A percentile compares a stretch with the other conserved stretches of the same genome.
Conservation (phyloP, 768 basidiomycete species). For the Rhodotorula sphaerocarpa region DNA sequence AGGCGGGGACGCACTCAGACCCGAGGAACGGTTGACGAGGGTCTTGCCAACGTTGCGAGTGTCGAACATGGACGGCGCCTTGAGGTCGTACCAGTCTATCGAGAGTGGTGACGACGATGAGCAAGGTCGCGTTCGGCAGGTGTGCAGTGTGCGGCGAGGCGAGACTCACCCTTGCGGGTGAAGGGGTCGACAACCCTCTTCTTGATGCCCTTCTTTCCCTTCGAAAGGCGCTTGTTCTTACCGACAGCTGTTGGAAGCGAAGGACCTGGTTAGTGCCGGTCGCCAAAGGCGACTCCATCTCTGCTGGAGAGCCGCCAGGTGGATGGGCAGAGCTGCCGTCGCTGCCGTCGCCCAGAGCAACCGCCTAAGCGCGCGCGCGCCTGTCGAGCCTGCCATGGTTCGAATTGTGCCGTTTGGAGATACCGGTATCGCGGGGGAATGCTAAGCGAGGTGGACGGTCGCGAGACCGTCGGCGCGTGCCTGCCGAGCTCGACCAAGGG, state of each 20-base stretch:
- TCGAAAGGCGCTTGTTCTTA: constrained; percentile 95
- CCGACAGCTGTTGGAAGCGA: constrained; percentile 42
- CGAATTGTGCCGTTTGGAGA: no score
- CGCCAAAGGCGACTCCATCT: neutral
- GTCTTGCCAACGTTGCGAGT: constrained; percentile 96
- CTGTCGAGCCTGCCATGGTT: no score
- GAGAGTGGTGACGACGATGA: neutral
- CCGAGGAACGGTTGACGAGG: constrained; percentile 92
- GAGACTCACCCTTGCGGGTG: constrained; percentile 81
- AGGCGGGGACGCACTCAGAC: constrained; percentile 72
- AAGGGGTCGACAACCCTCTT: constrained; percentile 99
- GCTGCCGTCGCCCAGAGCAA: no score
- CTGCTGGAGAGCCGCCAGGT: no score
- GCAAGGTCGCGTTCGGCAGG: no score
- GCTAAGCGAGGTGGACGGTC: no score
- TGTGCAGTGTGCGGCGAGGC: no score
- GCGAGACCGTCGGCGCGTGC: no score
- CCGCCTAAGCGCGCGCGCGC: no score
- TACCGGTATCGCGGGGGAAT: no score
- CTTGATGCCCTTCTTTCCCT: constrained; percentile 99
- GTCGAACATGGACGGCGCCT: constrained; percentile 96
- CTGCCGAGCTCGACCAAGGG: no score
- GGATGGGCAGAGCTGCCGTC: no score
- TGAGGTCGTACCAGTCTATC: constrained; percentile 99
- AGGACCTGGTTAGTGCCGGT: neutral